Evolutionary conservation across 805 yeast species (phyloP).

Genomic region (Grigorovia jiainica): DNA sequence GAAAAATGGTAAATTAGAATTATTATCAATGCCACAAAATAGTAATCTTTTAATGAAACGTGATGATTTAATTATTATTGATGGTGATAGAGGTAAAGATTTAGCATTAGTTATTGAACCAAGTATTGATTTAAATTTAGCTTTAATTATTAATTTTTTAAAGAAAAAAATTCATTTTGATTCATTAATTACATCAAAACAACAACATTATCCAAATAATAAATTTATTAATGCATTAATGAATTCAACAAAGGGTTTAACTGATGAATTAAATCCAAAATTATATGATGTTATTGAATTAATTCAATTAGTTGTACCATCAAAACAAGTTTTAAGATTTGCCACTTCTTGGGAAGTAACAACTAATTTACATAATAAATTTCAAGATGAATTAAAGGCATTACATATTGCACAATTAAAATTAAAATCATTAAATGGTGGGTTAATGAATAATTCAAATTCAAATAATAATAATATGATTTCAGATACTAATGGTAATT

Average conservation of each 20-base stretch:
- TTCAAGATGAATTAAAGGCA: constrained; percentile 65
- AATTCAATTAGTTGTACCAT: constrained; percentile 54
- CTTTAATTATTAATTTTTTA: constrained; percentile 61
- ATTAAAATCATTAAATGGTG: constrained; percentile 31
- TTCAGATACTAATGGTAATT: no score
- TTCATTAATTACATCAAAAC: constrained; percentile 25
- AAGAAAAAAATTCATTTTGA: constrained; percentile 58
- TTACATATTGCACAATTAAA: constrained; percentile 55
- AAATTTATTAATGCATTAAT: constrained; percentile 21
- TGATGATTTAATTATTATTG: constrained; percentile 64
- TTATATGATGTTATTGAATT: constrained; percentile 36
- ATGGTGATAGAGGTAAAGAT: constrained; percentile 81
- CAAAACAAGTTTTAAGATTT: constrained; percentile 68
- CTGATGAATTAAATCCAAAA: constrained; percentile 23
- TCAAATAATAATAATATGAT: not conserved
- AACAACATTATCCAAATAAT: constrained; percentile 24
- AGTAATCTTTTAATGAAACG: constrained; percentile 50
- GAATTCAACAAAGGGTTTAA: constrained; percentile 17
- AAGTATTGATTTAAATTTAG: constrained; percentile 49
- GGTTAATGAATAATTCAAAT: constrained; percentile 5
- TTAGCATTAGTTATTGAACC: constrained; percentile 67
- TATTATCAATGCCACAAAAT: constrained; percentile 56
- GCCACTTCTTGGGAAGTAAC: constrained; percentile 62
- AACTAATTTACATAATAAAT: constrained; percentile 50
- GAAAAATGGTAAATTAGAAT: constrained; percentile 60